These are phyloP conservation scores for Micractinium sp. DNA, from an alignment of 139 green algal species.

Conservation along the genomic window DNA sequence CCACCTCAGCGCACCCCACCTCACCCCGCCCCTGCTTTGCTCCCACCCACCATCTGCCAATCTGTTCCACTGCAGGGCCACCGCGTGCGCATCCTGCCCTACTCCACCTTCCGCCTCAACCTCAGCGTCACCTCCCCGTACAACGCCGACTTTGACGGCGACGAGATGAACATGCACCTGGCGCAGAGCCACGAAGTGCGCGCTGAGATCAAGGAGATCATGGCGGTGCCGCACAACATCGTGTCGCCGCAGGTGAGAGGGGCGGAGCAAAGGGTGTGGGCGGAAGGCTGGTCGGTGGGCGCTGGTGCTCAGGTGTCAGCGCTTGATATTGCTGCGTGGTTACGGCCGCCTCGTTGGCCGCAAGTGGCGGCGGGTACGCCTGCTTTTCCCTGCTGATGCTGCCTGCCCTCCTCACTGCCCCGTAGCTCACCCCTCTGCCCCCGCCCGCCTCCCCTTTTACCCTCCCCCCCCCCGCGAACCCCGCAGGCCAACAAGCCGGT, in stretches of 20 bases:
- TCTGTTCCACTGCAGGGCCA: conserved; percentile 74
- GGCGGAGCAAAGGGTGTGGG: not conserved
- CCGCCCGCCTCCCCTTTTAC: too few species aligned
- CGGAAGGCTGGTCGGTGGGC: too few species aligned
- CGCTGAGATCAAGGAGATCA: conserved; percentile 96
- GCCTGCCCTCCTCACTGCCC: not conserved
- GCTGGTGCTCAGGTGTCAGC: too few species aligned
- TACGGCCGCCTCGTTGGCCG: too few species aligned
- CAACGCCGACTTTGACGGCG: conserved; percentile 99
- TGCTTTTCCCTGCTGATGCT: not conserved
- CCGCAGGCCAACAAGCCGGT: conserved; percentile 95
- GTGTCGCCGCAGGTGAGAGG: conserved; percentile 88
- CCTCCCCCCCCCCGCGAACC: not conserved
- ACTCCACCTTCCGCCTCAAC: conserved; percentile 94
- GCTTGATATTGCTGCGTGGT: too few species aligned
- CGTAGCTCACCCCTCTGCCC: not conserved
- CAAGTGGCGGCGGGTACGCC: too few species aligned
- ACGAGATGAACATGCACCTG: conserved; percentile 99
- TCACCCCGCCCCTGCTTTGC: not conserved
- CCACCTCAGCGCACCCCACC: not conserved
- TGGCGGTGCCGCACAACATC: conserved; percentile 98
- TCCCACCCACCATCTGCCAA: not conserved
- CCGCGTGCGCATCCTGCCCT: conserved; percentile 91
- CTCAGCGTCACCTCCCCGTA: conserved; percentile 98
- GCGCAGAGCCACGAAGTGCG: conserved; percentile 92